phyloP scores from a whole-genome alignment of 768 basidiomycete genomes.

The Lactarius sanguifluus region DNA sequence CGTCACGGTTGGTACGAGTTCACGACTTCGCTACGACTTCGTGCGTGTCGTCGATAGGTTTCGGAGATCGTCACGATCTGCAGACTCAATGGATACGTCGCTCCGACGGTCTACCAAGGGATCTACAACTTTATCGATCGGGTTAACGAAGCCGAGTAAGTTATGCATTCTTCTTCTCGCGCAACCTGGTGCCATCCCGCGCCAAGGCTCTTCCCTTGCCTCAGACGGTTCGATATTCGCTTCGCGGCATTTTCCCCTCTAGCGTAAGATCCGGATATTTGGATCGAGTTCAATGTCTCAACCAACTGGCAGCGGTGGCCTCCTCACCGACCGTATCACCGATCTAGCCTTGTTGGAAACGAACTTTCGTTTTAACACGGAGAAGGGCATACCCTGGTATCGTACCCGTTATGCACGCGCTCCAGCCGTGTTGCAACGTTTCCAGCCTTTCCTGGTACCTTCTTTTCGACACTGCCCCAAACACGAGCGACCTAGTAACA shows the following conservation, averaged over 20 bases:
- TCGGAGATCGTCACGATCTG: conserved; percentile 36
- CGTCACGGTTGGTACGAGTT: neutral
- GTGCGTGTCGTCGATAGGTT: conserved; percentile 21
- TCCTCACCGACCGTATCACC: conserved; percentile 32
- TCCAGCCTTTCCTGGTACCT: neutral
- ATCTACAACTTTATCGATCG: conserved; percentile 33
- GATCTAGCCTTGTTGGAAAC: neutral
- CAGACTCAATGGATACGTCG: conserved; percentile 30
- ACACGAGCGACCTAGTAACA: neutral
- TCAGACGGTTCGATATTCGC: conserved; percentile 33
- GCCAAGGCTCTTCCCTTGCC: conserved; percentile 30
- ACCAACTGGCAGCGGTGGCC: conserved; percentile 25
- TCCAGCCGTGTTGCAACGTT: neutral
- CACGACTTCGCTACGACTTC: conserved; percentile 12
- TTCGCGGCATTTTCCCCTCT: conserved; percentile 38
- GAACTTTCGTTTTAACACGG: conserved; percentile 13
- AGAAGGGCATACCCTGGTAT: neutral
- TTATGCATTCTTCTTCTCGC: neutral
- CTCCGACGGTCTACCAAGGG: conserved; percentile 34
- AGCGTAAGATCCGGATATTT: conserved; percentile 25
- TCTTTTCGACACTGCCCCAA: too few relatives aligned
- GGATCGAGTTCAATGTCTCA: neutral
- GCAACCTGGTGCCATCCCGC: neutral
- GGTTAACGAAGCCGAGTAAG: conserved; percentile 29
- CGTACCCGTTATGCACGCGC: conserved; percentile 1